Percentiles rank a stretch among this genome's conserved stretches.
Conservation (phyloP, 306 rosid species). For the Vigna trinervia region DNA sequence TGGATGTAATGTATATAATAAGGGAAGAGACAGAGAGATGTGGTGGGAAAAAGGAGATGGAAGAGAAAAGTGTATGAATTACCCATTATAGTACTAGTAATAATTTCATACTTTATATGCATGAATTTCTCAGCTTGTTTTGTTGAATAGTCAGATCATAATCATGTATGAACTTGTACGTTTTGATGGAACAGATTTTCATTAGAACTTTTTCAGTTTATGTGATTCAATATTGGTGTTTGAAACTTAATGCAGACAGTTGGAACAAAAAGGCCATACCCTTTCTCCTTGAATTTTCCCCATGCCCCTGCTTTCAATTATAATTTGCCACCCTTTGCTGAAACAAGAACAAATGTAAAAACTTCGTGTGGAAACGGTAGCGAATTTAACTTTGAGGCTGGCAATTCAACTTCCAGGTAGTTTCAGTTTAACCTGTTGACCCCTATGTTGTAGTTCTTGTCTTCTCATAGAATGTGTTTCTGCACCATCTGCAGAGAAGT, state of each 20-base stretch:
- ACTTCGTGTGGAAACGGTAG: constrained; percentile 41
- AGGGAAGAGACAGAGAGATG: background rate
- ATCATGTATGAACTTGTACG: background rate
- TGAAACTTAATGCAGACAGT: constrained; percentile 52
- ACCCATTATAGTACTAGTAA: background rate
- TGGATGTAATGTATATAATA: background rate
- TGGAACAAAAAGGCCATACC: constrained; percentile 74
- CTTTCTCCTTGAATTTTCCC: constrained; percentile 62
- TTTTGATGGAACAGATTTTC: constrained; percentile 2
- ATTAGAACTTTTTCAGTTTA: background rate
- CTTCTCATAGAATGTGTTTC: constrained; percentile 38
- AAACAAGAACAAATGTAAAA: constrained; percentile 54
- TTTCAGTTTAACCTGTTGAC: constrained; percentile 29
- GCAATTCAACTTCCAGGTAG: constrained; percentile 59
- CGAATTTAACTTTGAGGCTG: constrained; percentile 45
- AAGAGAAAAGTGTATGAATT: background rate
- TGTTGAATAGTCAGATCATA: constrained; percentile 20
- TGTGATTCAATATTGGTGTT: constrained; percentile 7
- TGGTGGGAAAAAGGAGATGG: constrained; percentile 1
- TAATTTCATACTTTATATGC: background rate
- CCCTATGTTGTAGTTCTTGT: constrained; percentile 15
- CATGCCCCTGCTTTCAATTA: constrained; percentile 50
- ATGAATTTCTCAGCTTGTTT: constrained; percentile 3
- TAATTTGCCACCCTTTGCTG: constrained; percentile 49
- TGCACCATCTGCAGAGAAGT: constrained; percentile 58